phyloP scores from a whole-genome alignment of 352 stramenopile species.

The Globisporangium apiculatum region DNA sequence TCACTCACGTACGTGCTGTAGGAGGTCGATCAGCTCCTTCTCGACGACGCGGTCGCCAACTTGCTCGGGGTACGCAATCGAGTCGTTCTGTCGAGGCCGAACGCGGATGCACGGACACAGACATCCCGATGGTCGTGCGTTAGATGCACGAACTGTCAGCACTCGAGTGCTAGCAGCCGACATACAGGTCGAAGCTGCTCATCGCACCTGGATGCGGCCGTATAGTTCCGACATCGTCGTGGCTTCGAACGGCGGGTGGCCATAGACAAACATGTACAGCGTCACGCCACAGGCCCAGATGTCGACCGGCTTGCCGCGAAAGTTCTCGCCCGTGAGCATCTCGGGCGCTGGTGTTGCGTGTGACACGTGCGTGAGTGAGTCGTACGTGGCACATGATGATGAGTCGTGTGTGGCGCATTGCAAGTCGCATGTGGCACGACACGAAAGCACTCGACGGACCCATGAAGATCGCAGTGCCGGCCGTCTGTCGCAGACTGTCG shows the following conservation, averaged over 20 bases:
- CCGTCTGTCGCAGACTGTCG: conserved; percentile 63
- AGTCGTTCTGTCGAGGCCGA: conserved; percentile 36
- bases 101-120: too few species aligned
- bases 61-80: conserved; percentile 36
- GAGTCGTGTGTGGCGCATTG: not conserved
- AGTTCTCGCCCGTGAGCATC: conserved; percentile 74
- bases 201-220: conserved; percentile 74
- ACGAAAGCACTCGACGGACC: conserved; percentile 15
- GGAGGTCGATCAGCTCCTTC: conserved; percentile 46
- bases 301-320: conserved; percentile 80
- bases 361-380: too few species aligned
- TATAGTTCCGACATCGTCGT: conserved; percentile 90
- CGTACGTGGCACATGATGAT: too few species aligned
- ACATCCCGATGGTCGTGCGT: too few species aligned
- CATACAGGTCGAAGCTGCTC: too few species aligned
- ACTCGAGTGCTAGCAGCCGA: too few species aligned
- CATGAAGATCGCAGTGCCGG: conserved; percentile 73
- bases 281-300: conserved; percentile 95
- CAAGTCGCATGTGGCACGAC: not conserved
- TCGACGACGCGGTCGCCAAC: conserved; percentile 51
- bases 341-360: conserved; percentile 35
- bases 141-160: too few species aligned
- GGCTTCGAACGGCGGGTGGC: conserved; percentile 89
- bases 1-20: conserved; percentile 37
- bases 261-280: conserved; percentile 96